phyloP scores from a whole-genome alignment of 345 rosid species.

The Chamaenerion angustifolium region DNA sequence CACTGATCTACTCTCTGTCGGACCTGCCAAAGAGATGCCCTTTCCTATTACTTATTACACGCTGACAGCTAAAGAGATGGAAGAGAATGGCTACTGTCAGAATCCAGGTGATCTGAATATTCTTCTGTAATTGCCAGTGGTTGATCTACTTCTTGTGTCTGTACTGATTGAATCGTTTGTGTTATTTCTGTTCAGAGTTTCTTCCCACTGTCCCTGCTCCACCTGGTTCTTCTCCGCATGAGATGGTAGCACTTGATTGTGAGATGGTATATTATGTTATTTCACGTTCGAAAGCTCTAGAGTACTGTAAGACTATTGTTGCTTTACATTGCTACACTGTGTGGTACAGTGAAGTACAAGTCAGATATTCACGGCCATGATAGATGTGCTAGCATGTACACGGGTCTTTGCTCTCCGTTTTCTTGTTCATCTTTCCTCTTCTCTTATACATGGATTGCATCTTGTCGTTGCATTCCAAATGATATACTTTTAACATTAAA shows the following conservation, averaged over 20 bases:
- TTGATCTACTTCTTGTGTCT: neutral
- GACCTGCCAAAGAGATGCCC: constrained; percentile 52
- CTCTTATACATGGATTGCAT: too few species aligned
- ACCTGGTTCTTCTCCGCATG: constrained; percentile 33
- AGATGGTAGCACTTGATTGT: constrained; percentile 82
- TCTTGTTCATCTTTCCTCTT: too few species aligned
- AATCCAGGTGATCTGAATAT: constrained; percentile 32
- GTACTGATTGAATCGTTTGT: constrained; percentile 1
- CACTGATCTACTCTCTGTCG: constrained; percentile 18
- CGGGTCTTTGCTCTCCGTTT: too few species aligned
- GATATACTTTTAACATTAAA: too few species aligned
- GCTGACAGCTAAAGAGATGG: constrained; percentile 57
- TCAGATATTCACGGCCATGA: too few species aligned
- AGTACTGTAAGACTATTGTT: neutral
- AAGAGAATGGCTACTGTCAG: constrained; percentile 64
- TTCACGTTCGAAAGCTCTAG: neutral
- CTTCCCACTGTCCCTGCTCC: constrained; percentile 59
- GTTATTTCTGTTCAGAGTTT: constrained; percentile 35
- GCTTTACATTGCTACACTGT: neutral
- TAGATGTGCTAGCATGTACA: too few species aligned
- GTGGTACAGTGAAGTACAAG: too few species aligned
- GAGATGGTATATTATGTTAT: constrained; percentile 55
- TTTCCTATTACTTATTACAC: constrained; percentile 68
- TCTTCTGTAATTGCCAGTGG: neutral
- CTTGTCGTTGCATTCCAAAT: too few species aligned